Evolutionary conservation across 176 grass and related monocot species (phyloP), one percentile per base, ranked within the genome.

Genomic region (Musa beccarii): DNA sequence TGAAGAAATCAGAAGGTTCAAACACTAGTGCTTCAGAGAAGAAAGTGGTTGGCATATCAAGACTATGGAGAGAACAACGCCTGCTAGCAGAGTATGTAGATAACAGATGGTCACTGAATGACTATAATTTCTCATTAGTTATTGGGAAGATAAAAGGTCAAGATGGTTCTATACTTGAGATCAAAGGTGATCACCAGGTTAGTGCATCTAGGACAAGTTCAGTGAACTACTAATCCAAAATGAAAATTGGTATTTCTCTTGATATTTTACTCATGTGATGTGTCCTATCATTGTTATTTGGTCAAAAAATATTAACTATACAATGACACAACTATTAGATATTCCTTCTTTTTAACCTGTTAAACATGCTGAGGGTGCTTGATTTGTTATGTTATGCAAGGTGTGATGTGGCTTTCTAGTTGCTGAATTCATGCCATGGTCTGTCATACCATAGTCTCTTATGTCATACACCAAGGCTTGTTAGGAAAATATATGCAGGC

Each of bases 81-180:
- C 71, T 80, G 29, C 76, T 98, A 69, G 95, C 90, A 82, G 86
- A 91, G 73, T 86, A 87, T 49, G 76, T 51, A 12, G 86, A 93
- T 34, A 87, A 81, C 29, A 87, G 85, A 55, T 98, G 90, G 95
- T 82, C 53, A 51, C 76, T 98, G 77, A 89, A 64, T 67, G 64
- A 24, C 66, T 89, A 80, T 51, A 86, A 74, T 53, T 53, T 93
- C 72, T 91, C 75, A 43, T 71, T 90, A n/a, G 55, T 23, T 43
- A 4, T 43, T 79, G 86, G 87, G 19, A 77, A 81, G 19, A 81
- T 71, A 75, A 57, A 77, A 12, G 72, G 17, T 74, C 71, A 81
- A 78, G 80, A 93, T 89, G 82, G 80, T 24, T 82, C 63, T 54
- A 76, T 87, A 21, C 82, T 90, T n/a, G 69, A 89, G 43, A 73